Evolutionary conservation across 495 filamentous ascomycete species (phyloP), one percentile per base, ranked within the genome.

Genomic region (Endocarpon pusillum): DNA sequence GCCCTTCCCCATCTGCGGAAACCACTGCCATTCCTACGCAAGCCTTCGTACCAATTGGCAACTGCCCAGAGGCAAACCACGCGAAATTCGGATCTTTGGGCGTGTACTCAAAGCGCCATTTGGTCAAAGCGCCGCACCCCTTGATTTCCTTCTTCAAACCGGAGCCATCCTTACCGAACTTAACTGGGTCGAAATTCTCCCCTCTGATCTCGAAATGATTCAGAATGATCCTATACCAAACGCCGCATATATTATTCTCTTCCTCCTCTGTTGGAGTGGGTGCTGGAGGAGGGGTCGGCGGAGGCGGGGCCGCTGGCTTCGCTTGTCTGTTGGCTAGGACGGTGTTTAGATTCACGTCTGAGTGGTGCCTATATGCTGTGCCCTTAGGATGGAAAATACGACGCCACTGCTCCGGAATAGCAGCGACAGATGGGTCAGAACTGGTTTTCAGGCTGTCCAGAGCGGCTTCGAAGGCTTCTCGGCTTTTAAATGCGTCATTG

Each of bases 91-190:
- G 16, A 36, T 45, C 39, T 15, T 36, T 19, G 10, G 42, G 42
- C 7, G 45, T 47, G 24, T 22, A 26, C 19, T 36, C 3, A 23
- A 47, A 47, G 3, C 34, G 35, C 38, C 38, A 47, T 2, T 45
- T 22, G 0, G 34, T 42, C 3, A 42, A 1, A 12, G 11, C 27
- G 2, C 44, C 44, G 37, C 44, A 47, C 10, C 42, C 35, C n/a
- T 14, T 17, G 18, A 47, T 29, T 17, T 45, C 20, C 12, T 30
- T 30, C 3, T 39, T 3, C 28, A 47, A 22, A 10, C 44, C 44
- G 4, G 34, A 33, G 15, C 38, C 42, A 19, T 44, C 19, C 3
- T 25, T 19, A 5, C 39, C 42, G 3, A 44, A 29, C 18, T 41
- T 41, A 2, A 20, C 33, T 2, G 23, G 17, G 11, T 23, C 30